Evolutionary conservation across 2,329 filamentous ascomycete genomes (phyloP).

Genomic region (Fusarium nodosum): DNA sequence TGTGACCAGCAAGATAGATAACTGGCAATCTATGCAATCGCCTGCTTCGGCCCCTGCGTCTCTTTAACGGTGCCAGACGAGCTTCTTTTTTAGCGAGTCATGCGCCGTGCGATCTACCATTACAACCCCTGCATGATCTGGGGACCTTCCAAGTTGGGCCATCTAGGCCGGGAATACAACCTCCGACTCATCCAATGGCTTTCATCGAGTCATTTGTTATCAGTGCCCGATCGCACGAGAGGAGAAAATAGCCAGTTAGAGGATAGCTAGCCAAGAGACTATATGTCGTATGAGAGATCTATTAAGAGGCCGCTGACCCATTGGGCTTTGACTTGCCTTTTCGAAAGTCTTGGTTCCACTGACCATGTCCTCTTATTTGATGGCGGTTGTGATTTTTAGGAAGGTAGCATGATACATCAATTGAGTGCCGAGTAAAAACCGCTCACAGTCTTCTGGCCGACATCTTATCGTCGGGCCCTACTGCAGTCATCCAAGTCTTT

Average conservation of each 20-base stretch:
- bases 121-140: slow-evolving; percentile 8
- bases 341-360: slow-evolving; percentile 4
- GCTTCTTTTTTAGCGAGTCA: slow-evolving; percentile 23
- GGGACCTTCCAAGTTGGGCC: slow-evolving; percentile 33
- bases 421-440: background rate
- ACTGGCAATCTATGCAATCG: background rate
- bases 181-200: slow-evolving; percentile 18
- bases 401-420: slow-evolving; percentile 6
- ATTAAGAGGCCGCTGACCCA: background rate
- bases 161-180: slow-evolving; percentile 19
- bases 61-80: slow-evolving; percentile 11
- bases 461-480: background rate
- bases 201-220: slow-evolving; percentile 4
- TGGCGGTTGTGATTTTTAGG: background rate
- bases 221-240: background rate
- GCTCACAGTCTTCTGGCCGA: background rate
- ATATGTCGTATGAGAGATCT: slow-evolving; percentile 24
- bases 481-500: background rate
- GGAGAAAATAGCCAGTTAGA: background rate
- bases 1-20: slow-evolving; percentile 12
- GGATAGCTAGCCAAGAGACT: background rate
- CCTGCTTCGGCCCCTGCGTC: slow-evolving; percentile 28
- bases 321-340: slow-evolving; percentile 15
- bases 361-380: slow-evolving; percentile 2
- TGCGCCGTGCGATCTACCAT: slow-evolving; percentile 23